Conservation (phyloP, 2,329 filamentous ascomycete genomes). For the Epichloe uncinata region DNA sequence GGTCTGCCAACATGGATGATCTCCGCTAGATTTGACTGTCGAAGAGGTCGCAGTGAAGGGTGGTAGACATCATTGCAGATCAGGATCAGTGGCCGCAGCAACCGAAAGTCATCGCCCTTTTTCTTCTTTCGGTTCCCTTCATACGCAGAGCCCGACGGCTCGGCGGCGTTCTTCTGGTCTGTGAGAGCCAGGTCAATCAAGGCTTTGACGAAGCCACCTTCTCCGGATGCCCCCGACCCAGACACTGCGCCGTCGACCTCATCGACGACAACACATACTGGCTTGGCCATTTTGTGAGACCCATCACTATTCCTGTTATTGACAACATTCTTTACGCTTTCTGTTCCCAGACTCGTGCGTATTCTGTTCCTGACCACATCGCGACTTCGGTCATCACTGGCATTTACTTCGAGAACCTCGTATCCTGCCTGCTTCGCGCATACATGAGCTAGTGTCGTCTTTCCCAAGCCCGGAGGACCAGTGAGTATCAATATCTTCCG, state of each 20-base stretch:
- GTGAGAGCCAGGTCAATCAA: slow-evolving; percentile 78
- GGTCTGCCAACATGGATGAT: slow-evolving; percentile 87
- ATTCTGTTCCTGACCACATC: slow-evolving; percentile 88
- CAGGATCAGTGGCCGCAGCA: slow-evolving; percentile 78
- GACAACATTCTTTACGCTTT: slow-evolving; percentile 72
- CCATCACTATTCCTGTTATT: slow-evolving; percentile 42
- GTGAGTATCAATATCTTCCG: slow-evolving; percentile 82
- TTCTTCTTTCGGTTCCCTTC: slow-evolving; percentile 38
- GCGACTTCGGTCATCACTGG: slow-evolving; percentile 83
- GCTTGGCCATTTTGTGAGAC: slow-evolving; percentile 60
- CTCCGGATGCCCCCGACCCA: slow-evolving; percentile 62
- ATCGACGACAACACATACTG: slow-evolving; percentile 87
- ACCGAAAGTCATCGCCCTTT: slow-evolving; percentile 74
- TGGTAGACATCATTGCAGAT: slow-evolving; percentile 98
- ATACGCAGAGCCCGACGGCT: slow-evolving; percentile 13
- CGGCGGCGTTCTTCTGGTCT: slow-evolving; percentile 62
- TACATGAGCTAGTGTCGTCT: slow-evolving; percentile 92
- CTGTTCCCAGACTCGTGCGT: slow-evolving; percentile 80
- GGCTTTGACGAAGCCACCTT: slow-evolving; percentile 91
- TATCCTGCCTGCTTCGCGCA: slow-evolving; percentile 93
- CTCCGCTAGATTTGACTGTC: slow-evolving; percentile 76
- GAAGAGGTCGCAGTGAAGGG: slow-evolving; percentile 69
- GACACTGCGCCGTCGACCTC: slow-evolving; percentile 91
- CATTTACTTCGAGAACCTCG: slow-evolving; percentile 93
- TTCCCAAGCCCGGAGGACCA: slow-evolving; percentile 84